Evolutionary conservation across 2,329 filamentous ascomycete genomes (phyloP), one percentile per base, ranked within the genome.

Genomic region (Claviceps pazoutovae): DNA sequence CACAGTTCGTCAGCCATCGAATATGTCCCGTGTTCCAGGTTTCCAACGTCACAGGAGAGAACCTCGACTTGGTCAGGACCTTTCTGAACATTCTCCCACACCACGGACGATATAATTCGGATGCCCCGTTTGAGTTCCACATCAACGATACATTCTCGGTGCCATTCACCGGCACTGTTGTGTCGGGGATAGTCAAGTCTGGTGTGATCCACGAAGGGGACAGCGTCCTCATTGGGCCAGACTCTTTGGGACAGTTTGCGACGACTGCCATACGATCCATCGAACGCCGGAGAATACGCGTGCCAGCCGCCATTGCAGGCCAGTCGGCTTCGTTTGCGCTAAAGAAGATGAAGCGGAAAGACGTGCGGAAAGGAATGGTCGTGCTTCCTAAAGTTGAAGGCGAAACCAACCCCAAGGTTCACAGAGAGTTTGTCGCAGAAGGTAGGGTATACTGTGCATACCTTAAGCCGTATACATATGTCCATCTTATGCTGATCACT

Each of bases 131-230:
- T 57, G 93, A 97, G 64, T 96, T 97, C 59, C 84, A 95, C 54
- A 79, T 98, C 57, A 98, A 97, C 63, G 93, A 98, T 65, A 97
- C 88, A 0, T 98, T 97, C 74, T 96, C 90, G 0, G 93, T 98
- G 4, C 93, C 93, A 2, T 95, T 95, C 66, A 89, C 95, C 1
- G 93, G 93, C 13, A 98, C 93, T 0, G 93, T 98, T 0, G 90
- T 98, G 1, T 93, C 88, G 38, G 93, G 93, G 0, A 90, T 98
- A 37, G 83, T 97, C 56, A 95, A 94, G 61, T 81, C 83, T 1
- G 86, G 91, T 1, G 83, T 94, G 1, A 79, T 95, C 16, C 93
- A 97, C 64, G 80, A 87, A 1, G 91, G 91, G n/a, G 93, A 98
- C 62, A 82, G 77, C 7, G 83, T 98, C 4, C 75, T 95, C 39